These are phyloP conservation scores for Talaromyces liani DNA, from an alignment of 495 filamentous ascomycete species.

Conservation along the genomic window DNA sequence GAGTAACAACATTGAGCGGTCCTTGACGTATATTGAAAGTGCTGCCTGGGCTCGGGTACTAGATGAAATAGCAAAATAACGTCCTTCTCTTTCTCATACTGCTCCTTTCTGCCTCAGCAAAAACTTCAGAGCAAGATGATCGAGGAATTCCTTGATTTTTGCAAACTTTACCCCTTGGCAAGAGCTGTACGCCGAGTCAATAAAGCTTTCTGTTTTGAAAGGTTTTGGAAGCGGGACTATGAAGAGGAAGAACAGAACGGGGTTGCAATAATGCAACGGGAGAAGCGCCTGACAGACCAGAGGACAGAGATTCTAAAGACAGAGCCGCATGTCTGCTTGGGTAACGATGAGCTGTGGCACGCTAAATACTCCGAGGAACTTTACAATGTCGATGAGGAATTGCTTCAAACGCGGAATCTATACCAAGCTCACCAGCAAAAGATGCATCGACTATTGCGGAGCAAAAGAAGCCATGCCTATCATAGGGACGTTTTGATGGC, in stretches of 20 bases:
- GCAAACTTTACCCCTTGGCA: slow-evolving; percentile 4
- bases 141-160: slow-evolving; percentile 5
- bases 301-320: slow-evolving; percentile 3
- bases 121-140: neutral
- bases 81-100: neutral
- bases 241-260: slow-evolving; percentile 3
- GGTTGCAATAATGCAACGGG: slow-evolving; percentile 4
- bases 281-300: slow-evolving; percentile 2
- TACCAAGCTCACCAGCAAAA: slow-evolving; percentile 4
- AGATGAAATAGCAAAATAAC: no score
- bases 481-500: slow-evolving; percentile 6
- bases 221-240: neutral
- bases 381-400: neutral
- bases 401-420: neutral
- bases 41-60: no score
- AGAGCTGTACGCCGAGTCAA: neutral
- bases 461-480: slow-evolving; percentile 3
- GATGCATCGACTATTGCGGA: neutral
- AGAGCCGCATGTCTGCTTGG: neutral
- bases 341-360: slow-evolving; percentile 4
- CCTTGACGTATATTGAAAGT: no score
- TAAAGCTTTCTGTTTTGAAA: slow-evolving; percentile 2
- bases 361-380: slow-evolving; percentile 1
- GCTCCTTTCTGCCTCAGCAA: neutral
- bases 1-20: no score